Evolutionary conservation across 139 green algal genomes (phyloP).

Genomic region (Closterium sp.): DNA sequence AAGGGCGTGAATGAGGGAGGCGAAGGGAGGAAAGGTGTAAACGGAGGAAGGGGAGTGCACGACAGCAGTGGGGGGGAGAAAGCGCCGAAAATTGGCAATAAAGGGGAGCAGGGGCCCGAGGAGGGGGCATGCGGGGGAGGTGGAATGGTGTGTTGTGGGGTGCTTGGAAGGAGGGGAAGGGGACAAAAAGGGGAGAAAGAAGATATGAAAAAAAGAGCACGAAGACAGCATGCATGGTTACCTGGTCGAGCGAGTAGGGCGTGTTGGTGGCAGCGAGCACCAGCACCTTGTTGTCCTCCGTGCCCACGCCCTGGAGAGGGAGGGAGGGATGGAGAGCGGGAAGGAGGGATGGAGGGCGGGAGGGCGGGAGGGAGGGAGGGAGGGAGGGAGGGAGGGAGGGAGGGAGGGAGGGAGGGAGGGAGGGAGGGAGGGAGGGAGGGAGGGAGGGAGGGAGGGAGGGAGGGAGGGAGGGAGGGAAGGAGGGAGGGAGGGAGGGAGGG

Average conservation of each 20-base stretch:
- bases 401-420: too few species aligned
- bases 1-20: background rate
- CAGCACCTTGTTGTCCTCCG: constrained; percentile 69
- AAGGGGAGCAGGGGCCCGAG: too few species aligned
- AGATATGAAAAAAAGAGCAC: background rate
- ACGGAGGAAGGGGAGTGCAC: too few species aligned
- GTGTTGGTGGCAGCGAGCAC: constrained; percentile 96
- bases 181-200: background rate
- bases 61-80: too few species aligned
- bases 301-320: constrained; percentile 37
- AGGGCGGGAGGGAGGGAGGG: background rate
- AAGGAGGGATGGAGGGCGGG: too few species aligned
- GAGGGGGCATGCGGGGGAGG: background rate
- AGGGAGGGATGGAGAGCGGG: too few species aligned
- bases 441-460: too few species aligned
- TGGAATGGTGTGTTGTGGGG: background rate
- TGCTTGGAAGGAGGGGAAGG: background rate
- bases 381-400: too few species aligned
- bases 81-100: too few species aligned
- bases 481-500: too few species aligned
- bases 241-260: constrained; percentile 87
- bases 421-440: too few species aligned
- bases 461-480: too few species aligned
- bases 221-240: background rate
- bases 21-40: background rate